These are phyloP conservation scores for Vigna trinervia DNA, from an alignment of 306 rosid genomes.

Conservation along the genomic window DNA sequence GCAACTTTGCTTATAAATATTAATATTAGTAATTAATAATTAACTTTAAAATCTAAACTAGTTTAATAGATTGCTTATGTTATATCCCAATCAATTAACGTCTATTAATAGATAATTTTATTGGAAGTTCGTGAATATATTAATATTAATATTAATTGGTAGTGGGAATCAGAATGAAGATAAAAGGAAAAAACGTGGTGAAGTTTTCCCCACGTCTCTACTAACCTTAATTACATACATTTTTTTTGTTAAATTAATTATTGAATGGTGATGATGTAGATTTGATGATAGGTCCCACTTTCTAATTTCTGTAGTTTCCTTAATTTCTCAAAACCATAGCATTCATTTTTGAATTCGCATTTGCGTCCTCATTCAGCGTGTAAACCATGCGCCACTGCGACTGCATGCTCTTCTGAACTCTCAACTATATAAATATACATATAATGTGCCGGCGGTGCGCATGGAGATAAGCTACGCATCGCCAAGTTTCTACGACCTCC, in stretches of 20 bases:
- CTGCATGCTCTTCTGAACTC: constrained; percentile 7
- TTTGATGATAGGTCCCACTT: not conserved
- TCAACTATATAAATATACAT: not conserved
- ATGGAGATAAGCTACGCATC: constrained; percentile 93
- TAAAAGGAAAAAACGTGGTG: not conserved
- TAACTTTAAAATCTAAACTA: too few species aligned
- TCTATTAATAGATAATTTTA: too few species aligned
- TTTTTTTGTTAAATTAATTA: too few species aligned
- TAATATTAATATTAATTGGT: too few species aligned
- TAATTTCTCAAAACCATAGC: not conserved
- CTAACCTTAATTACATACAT: not conserved
- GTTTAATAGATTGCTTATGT: too few species aligned
- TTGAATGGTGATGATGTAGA: not conserved
- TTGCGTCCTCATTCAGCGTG: not conserved
- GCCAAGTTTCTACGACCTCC: constrained; percentile 61
- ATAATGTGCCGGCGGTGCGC: constrained; percentile 59
- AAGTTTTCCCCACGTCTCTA: constrained; percentile 19
- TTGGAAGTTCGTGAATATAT: too few species aligned
- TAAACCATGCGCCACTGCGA: not conserved
- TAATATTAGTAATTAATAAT: too few species aligned
- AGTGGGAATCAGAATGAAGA: too few species aligned
- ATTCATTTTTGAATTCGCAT: not conserved
- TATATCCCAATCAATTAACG: too few species aligned
- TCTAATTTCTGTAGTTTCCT: not conserved
- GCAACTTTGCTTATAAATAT: too few species aligned